Conservation (phyloP, 1,284 basidiomycete genomes). For the Moesziomyces globuligerus region DNA sequence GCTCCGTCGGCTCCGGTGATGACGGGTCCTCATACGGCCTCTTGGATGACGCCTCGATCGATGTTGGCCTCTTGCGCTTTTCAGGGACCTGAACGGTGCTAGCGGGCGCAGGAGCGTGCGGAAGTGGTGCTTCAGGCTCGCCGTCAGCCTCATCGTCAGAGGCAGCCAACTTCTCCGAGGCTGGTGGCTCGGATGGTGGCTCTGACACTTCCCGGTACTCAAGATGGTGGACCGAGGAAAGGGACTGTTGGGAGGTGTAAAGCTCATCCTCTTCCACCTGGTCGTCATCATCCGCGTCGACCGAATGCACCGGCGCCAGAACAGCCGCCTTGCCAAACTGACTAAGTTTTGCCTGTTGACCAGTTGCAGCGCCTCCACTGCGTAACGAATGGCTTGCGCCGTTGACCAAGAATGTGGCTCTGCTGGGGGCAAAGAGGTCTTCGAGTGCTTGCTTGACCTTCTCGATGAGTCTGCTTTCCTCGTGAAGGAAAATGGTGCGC, state of each 20-base stretch:
- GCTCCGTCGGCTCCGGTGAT: background rate
- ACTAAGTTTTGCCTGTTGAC: slow-evolving; percentile 18
- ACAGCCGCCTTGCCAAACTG: background rate
- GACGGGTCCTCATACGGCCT: slow-evolving; percentile 7
- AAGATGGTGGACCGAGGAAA: slow-evolving; percentile 3
- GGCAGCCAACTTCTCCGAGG: background rate
- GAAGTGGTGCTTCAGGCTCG: slow-evolving; percentile 16
- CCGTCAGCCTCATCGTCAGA: slow-evolving; percentile 15
- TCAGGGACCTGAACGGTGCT: slow-evolving; percentile 2
- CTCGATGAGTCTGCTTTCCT: slow-evolving; percentile 82
- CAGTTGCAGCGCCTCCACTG: slow-evolving; percentile 12
- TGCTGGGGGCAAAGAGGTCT: slow-evolving; percentile 74
- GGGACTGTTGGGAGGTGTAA: background rate
- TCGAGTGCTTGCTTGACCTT: slow-evolving; percentile 73
- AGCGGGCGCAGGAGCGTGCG: slow-evolving; percentile 2
- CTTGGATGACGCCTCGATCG: slow-evolving; percentile 17
- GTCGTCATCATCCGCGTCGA: slow-evolving; percentile 40
- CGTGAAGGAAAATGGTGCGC: slow-evolving; percentile 89
- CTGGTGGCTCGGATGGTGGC: background rate
- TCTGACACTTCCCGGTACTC: slow-evolving; percentile 29
- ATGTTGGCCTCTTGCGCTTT: slow-evolving; percentile 53
- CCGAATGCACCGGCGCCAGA: background rate
- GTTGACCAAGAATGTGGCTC: slow-evolving; percentile 73
- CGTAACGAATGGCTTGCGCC: slow-evolving; percentile 39
- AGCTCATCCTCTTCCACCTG: slow-evolving; percentile 30